Percentiles rank a stretch among this genome's conserved stretches.
phyloP scores from a whole-genome alignment of 164 flowering plant genomes.

The Akebia trifoliata region DNA sequence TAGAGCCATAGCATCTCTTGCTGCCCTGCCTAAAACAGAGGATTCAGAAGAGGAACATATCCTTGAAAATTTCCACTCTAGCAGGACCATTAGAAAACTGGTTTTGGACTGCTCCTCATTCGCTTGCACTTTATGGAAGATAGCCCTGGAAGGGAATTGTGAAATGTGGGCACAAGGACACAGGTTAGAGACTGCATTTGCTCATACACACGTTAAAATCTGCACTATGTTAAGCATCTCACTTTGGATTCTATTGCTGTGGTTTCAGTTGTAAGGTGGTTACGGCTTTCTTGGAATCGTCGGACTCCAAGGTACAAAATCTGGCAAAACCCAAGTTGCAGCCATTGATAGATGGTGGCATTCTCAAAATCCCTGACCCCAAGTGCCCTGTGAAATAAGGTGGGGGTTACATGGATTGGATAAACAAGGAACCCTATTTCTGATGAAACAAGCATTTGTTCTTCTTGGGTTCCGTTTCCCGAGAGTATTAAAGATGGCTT shows the following conservation, averaged over 20 bases:
- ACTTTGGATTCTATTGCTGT: constrained; percentile 5
- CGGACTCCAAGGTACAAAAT: constrained; percentile 36
- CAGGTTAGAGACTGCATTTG: constrained; percentile 50
- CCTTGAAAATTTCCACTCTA: constrained; percentile 86
- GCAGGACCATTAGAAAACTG: constrained; percentile 78
- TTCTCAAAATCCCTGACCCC: constrained; percentile 43
- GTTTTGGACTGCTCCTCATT: constrained; percentile 72
- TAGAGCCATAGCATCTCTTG: constrained; percentile 63
- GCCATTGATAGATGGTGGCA: constrained; percentile 58
- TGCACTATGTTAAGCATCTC: constrained; percentile 2
- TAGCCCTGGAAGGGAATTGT: constrained; percentile 66
- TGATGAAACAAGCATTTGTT: too few relatives aligned
- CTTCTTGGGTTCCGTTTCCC: too few relatives aligned
- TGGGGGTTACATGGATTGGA: not conserved
- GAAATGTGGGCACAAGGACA: constrained; percentile 77
- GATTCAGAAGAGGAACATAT: constrained; percentile 62
- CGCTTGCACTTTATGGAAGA: constrained; percentile 67
- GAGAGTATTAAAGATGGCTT: too few relatives aligned
- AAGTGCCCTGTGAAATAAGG: constrained; percentile 18
- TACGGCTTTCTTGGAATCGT: constrained; percentile 62
- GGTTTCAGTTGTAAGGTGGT: constrained; percentile 68
- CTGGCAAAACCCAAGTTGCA: constrained; percentile 53
- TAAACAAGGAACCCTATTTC: not conserved
- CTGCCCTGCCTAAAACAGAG: constrained; percentile 54
- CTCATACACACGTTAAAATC: too few relatives aligned